phyloP scores from a whole-genome alignment of 139 green algal species.

The Bryopsis sp. region DNA sequence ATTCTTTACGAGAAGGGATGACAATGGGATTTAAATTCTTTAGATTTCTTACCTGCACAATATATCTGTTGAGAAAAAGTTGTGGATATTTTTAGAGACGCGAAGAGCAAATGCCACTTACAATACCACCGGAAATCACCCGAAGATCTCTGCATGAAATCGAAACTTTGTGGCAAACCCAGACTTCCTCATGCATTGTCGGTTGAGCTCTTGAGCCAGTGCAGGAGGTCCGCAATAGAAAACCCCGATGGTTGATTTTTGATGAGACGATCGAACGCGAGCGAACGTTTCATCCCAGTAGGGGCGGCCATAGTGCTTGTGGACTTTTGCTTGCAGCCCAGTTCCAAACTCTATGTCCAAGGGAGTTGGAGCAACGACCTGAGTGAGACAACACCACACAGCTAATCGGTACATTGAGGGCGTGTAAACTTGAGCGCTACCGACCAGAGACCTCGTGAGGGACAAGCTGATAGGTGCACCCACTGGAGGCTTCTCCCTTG shows the following conservation, averaged over 20 bases:
- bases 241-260: background rate
- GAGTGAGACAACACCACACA: background rate
- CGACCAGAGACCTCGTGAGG: no score
- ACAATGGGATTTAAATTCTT: no score
- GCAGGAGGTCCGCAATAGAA: conserved; percentile 5
- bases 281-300: background rate
- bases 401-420: background rate
- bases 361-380: background rate
- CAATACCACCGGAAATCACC: no score
- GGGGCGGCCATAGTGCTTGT: background rate
- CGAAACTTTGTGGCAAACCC: no score
- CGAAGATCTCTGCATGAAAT: no score
- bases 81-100: no score
- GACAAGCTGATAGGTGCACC: background rate
- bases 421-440: no score
- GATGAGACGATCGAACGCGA: background rate
- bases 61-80: no score
- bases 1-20: no score
- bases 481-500: background rate
- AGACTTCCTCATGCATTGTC: no score
- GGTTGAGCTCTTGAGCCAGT: conserved; percentile 2
- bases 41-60: no score
- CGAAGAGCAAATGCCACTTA: no score
- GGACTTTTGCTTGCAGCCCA: background rate
- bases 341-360: background rate